Percentiles rank a stretch among this genome's conserved stretches.
These are phyloP conservation scores for Phanerodontia chrysosporium DNA, from an alignment of 768 basidiomycete species.

Conservation along the genomic window DNA sequence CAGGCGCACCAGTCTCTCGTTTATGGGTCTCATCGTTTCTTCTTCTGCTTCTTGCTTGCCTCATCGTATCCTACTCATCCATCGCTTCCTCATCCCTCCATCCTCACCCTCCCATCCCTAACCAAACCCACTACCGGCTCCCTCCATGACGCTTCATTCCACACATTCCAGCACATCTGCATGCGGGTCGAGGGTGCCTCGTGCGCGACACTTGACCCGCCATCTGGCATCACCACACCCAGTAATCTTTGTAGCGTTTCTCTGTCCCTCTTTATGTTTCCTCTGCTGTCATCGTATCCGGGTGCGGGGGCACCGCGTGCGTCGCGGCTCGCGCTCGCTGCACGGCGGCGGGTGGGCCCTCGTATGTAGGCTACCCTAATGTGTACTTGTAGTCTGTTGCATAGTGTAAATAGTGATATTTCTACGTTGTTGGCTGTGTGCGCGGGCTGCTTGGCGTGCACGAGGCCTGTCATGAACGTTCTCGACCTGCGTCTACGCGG, in stretches of 20 bases:
- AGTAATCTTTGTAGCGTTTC: neutral
- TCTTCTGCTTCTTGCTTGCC: neutral
- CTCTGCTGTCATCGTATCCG: neutral
- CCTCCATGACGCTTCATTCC: neutral
- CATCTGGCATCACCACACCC: neutral
- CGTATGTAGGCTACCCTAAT: slow-evolving; percentile 1
- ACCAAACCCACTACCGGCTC: neutral
- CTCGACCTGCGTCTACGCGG: neutral
- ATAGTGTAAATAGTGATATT: slow-evolving; percentile 4
- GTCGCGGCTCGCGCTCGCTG: neutral
- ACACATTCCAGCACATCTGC: neutral
- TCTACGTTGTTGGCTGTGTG: neutral
- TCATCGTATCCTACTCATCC: neutral
- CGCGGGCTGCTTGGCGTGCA: neutral
- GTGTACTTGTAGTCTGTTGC: slow-evolving; percentile 3
- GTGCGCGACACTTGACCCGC: neutral
- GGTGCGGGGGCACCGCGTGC: neutral
- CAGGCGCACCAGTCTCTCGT: neutral
- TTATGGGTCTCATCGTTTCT: neutral
- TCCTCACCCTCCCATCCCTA: neutral
- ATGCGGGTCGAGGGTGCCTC: neutral
- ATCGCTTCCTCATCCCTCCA: neutral
- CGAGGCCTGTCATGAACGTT: neutral
- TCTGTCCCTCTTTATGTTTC: neutral
- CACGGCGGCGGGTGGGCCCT: too few species aligned